Percentiles rank a stretch among this genome's conserved stretches.
Evolutionary conservation across 2,329 filamentous ascomycete species (phyloP).

Genomic region (Chaetomium sp.): DNA sequence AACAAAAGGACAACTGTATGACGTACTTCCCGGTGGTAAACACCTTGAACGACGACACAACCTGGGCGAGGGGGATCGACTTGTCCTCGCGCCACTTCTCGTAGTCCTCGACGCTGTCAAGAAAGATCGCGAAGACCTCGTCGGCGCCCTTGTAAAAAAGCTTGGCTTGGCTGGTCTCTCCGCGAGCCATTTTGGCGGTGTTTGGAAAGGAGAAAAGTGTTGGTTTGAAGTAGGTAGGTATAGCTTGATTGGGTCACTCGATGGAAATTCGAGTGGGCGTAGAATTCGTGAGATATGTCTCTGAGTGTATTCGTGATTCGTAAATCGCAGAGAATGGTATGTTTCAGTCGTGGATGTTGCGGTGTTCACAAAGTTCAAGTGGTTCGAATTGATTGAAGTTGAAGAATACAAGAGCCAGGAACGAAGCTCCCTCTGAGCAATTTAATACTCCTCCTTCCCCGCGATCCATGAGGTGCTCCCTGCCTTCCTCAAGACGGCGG

Average conservation of each 20-base stretch:
- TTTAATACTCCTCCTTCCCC: too few species aligned
- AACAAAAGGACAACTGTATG: not conserved
- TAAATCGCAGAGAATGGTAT: not conserved
- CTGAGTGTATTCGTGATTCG: not conserved
- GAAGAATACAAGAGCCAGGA: not conserved
- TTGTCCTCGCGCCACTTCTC: slow-evolving; percentile 79
- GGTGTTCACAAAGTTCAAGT: not conserved
- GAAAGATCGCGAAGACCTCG: slow-evolving; percentile 54
- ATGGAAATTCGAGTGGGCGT: not conserved
- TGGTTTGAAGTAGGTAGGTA: too few species aligned
- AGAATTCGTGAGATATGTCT: not conserved
- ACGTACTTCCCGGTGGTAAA: slow-evolving; percentile 85
- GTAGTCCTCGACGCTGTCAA: slow-evolving; percentile 55
- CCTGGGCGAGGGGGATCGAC: slow-evolving; percentile 71
- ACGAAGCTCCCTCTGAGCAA: too few species aligned
- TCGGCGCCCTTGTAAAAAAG: slow-evolving; percentile 74
- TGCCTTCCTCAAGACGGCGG: slow-evolving; percentile 9
- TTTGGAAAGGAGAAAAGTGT: not conserved
- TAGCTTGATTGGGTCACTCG: not conserved
- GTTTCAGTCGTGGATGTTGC: not conserved
- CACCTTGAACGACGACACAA: slow-evolving; percentile 82
- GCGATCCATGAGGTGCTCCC: not conserved
- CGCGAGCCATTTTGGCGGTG: slow-evolving; percentile 56
- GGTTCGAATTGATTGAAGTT: not conserved
- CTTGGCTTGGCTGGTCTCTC: slow-evolving; percentile 65